Evolutionary conservation across 2,329 filamentous ascomycete genomes (phyloP), one percentile per base, ranked within the genome.

Genomic region (Pseudogymnoascus sp.): DNA sequence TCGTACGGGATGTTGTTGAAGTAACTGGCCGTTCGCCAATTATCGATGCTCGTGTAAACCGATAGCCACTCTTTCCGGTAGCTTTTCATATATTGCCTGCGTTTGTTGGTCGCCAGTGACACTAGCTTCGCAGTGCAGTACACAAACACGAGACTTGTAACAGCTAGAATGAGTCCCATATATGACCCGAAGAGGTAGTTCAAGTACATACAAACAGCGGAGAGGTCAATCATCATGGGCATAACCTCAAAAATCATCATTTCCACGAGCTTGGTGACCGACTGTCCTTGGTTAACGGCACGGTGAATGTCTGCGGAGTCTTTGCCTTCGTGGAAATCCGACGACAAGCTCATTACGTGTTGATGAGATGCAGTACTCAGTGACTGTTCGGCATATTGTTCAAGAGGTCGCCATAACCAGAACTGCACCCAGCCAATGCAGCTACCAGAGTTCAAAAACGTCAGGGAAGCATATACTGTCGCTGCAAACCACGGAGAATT

Each of bases 281-380:
- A 80, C 42, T 80, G 77, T 0, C 85, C 88, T 67, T 88, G 85
- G 60, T 82, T 78, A n/a, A 90, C 80, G 2, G 85, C 82, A 66
- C 84, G 82, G 71, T 85, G 83, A 0, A 90, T 77, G 65, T 88
- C 83, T 1, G 84, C 85, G 1, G 84, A 85, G 62, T 83, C 80
- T 66, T 87, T 87, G 60, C 81, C 80, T 16, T 84, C 83, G 70
- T 91, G 87, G 62, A 89, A 90, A 65, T 89, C 85, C 75, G 87
- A 87, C 0, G 85, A 87, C 0, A 90, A 77, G n/a, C 77, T 78
- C 80, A 91, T 85, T 35, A 90, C 80, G 64, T 90, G 86, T 63
- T 81, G 78, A 70, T 89, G 90, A 0, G 86, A 82, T 1, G 84
- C 79, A 1, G 81, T 81, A 10, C 80, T 82, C 56, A 90, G 78